Evolutionary conservation across 139 green algal species (phyloP), one percentile per base, ranked within the genome.

Genomic region (Coelastrella sp.): DNA sequence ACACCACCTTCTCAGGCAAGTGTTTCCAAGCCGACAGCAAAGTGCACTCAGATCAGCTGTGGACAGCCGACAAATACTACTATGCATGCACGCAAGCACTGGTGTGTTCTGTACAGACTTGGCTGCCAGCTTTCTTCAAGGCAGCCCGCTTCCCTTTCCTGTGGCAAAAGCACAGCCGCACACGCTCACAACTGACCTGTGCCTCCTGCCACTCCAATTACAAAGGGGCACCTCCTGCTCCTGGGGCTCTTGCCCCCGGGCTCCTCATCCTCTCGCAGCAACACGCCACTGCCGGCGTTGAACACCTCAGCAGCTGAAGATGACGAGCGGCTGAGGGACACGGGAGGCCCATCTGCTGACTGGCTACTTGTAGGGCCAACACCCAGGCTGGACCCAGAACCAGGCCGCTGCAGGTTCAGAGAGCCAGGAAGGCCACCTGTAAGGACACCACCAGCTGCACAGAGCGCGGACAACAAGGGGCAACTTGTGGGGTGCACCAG

Each of bases 191-290:
- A 6, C 60, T 63, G 25, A 87, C 82, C 96, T 65, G 96, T 98
- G 70, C 97, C 96, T 19, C 96, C 96, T 35, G 96, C 93, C 19
- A 96, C 93, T 27, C 93, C 94, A 75, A 96, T 96, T 6, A 96
- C 78, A 82, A 96, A 96, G 0, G 91, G 89, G 9, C 82, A 79
- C 7, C 65, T 56, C 82, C 81, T 74, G n/a, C 20, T 75, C 57
- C 24, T 61, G 24, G 81, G 81, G n/a, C 81, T 75, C 59, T 17
- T 75, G 22, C 24, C 81, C 19, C 17, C 81, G 9, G 81, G 81
- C 22, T 76, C 60, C 81, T 87, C 81, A 11, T 61, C 60, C 11
- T 87, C 81, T 6, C 59, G n/a, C 24, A 87, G 24, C 81, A 87
- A 11, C n/a, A 87, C 57, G 14, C 81, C 81, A 35, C 81, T 87